Percentiles rank a stretch among this genome's conserved stretches.
Evolutionary conservation across 306 rosid species (phyloP).

Genomic region (Alnus glutinosa): DNA sequence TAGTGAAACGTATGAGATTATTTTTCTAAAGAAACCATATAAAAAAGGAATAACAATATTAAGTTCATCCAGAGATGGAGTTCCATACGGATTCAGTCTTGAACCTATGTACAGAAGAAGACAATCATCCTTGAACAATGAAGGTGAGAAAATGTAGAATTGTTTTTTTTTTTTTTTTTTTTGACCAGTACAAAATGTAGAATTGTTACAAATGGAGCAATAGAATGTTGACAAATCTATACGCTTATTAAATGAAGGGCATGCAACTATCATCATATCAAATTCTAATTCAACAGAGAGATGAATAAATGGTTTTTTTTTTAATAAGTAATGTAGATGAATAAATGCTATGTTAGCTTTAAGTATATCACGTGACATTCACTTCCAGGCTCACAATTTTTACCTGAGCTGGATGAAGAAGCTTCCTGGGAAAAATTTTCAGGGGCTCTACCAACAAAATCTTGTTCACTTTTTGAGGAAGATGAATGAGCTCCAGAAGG

Average conservation of each 20-base stretch:
- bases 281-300: background rate
- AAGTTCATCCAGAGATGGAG: too few species aligned
- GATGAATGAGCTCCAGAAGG: slow-evolving; percentile 62
- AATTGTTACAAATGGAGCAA: background rate
- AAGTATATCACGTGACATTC: background rate
- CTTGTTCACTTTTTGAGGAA: slow-evolving; percentile 61
- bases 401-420: slow-evolving; percentile 69
- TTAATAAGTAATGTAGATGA: too few species aligned
- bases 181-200: background rate
- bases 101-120: background rate
- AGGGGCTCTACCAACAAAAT: slow-evolving; percentile 37
- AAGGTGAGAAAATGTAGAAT: background rate
- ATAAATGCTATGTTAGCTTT: background rate
- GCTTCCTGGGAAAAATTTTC: slow-evolving; percentile 56
- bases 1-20: too few species aligned
- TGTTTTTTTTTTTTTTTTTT: too few species aligned
- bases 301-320: background rate
- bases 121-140: background rate
- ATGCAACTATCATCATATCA: background rate
- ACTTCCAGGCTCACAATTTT: slow-evolving; percentile 8
- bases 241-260: background rate
- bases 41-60: too few species aligned
- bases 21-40: too few species aligned
- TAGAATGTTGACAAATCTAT: background rate
- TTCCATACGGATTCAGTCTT: background rate